Conservation (phyloP, 2,329 filamentous ascomycete species). For the Xylaria multiplex region DNA sequence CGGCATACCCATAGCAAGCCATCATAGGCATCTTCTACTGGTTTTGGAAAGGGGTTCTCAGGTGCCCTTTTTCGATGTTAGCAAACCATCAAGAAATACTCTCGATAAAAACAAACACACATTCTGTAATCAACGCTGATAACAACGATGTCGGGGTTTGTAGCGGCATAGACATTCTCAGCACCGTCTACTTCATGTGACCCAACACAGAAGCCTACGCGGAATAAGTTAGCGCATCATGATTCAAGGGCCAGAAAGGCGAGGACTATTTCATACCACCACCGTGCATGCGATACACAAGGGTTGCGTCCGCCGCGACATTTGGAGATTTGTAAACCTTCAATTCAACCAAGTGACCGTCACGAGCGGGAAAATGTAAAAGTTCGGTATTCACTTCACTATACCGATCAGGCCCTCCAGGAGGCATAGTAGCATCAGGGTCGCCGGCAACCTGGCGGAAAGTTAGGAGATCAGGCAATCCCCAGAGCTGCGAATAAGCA, state of each 20-base stretch:
- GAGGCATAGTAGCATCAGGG: slow-evolving; percentile 43
- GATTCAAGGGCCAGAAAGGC: neutral
- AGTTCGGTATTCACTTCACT: slow-evolving; percentile 49
- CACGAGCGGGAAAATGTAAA: slow-evolving; percentile 47
- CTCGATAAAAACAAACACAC: slow-evolving; percentile 38
- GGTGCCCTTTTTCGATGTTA: slow-evolving; percentile 56
- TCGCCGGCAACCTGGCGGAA: slow-evolving; percentile 46
- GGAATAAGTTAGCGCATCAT: neutral
- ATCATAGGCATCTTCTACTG: slow-evolving; percentile 62
- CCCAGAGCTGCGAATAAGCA: slow-evolving; percentile 46
- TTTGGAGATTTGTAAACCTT: slow-evolving; percentile 50
- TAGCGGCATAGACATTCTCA: slow-evolving; percentile 51
- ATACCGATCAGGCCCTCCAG: slow-evolving; percentile 49
- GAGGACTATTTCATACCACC: slow-evolving; percentile 42
- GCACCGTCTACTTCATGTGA: slow-evolving; percentile 50
- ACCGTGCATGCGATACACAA: slow-evolving; percentile 52
- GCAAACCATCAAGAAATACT: neutral
- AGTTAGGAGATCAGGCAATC: slow-evolving; percentile 37
- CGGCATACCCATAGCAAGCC: slow-evolving; percentile 54
- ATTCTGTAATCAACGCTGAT: slow-evolving; percentile 53
- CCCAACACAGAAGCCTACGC: slow-evolving; percentile 41
- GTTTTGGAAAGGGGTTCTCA: slow-evolving; percentile 61
- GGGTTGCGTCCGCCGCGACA: slow-evolving; percentile 37
- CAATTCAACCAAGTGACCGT: slow-evolving; percentile 50
- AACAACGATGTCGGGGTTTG: slow-evolving; percentile 49